Base-by-base conservation (phyloP, 257 asterid genomes). In the Solanum sparsipilum region DNA sequence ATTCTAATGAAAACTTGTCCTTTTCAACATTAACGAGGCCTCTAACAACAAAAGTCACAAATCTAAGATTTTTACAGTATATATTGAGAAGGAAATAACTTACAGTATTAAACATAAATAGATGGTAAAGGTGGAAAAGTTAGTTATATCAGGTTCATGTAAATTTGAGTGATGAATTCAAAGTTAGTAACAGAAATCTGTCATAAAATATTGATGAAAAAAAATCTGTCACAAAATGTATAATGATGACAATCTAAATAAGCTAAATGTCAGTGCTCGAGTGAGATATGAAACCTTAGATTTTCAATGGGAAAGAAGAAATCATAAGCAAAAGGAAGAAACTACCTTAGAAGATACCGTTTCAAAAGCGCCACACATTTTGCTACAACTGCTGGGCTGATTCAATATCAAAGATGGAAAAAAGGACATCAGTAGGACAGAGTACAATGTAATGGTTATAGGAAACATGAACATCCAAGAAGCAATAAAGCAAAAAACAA, bases 351-450 rank as follows among this genome's bases (percentile, higher is more conserved):
- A 70, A 97, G 98, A 90, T 95, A 92, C 73, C 99, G 98, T 91
- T 96, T 97, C 93, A 97, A 92, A 89, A 96, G 98, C 25, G 96
- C 94, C 91, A 96, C 98, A 86, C 99, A 97, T 90, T 98, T 95
- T 90, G 97, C 99, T 89, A 97, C 99, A 84, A 97, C 99, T 83
- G 99, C 99, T 81, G 99, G 99, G 90, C 99, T 97, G 99, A 44
- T 89, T 89, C 76, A 82, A 46, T 15, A 9, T 82, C 31, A 86
- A 36, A 70, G 52, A 90, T 34, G 86, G 88, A 89, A 70, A 82
- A 84, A 75, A 46, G 84, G 48, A 83, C 63, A 88, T 87, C 83
- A 91, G 91, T 87, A 32, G 86, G 34, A 52, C 34, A 87, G 68
- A 68, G 23, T 46, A 18, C 35, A 88, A 7, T 48, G 67, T 63